These are phyloP conservation scores for Lagerstroemia speciosa DNA, from an alignment of 345 rosid genomes.

Conservation along the genomic window DNA sequence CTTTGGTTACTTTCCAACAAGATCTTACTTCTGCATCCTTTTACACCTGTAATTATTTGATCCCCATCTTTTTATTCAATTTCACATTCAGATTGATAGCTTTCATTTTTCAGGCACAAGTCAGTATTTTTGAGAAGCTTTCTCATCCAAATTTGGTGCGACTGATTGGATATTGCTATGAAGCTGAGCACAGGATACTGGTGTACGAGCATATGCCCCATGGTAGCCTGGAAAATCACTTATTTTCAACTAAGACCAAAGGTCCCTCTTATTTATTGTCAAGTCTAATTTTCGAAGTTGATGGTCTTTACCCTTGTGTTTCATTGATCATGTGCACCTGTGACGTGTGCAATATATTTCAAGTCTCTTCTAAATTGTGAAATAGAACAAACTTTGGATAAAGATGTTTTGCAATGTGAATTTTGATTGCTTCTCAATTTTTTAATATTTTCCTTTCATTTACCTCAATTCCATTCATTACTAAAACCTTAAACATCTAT, in stretches of 20 bases:
- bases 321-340: not conserved
- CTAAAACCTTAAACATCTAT: not conserved
- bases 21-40: not conserved
- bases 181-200: not conserved
- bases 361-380: not conserved
- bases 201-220: conserved; percentile 1
- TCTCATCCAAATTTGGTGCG: conserved; percentile 6
- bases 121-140: not conserved
- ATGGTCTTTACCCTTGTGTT: not conserved
- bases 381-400: not conserved
- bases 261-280: not conserved
- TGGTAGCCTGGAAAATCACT: conserved; percentile 5
- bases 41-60: not conserved
- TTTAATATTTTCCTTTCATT: too few relatives aligned
- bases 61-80: not conserved
- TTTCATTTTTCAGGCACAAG: not conserved
- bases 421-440: too few relatives aligned
- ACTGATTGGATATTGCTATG: conserved; percentile 3
- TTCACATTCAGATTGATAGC: not conserved
- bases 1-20: not conserved
- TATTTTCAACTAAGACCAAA: not conserved
- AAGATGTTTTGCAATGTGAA: too few relatives aligned
- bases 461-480: too few relatives aligned
- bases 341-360: not conserved
- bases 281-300: not conserved